These are phyloP conservation scores for Lumnitzera racemosa DNA, from an alignment of 345 rosid genomes.

Conservation along the genomic window DNA sequence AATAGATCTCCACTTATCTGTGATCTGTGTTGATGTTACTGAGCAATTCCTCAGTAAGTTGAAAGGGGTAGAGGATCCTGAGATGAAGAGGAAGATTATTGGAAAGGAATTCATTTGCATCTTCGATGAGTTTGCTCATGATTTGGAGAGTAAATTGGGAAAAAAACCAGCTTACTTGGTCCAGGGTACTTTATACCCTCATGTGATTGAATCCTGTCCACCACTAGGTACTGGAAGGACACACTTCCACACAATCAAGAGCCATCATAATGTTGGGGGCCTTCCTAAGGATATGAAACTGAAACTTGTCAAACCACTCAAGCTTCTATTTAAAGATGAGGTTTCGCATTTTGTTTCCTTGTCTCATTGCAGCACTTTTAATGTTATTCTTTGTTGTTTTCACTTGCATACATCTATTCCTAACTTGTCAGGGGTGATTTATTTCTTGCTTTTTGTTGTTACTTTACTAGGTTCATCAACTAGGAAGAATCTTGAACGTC, in stretches of 20 bases:
- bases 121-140: constrained; percentile 73
- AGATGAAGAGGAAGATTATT: constrained; percentile 82
- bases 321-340: constrained; percentile 96
- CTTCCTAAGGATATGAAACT: constrained; percentile 96
- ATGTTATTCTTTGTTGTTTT: background rate
- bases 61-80: constrained; percentile 90
- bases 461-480: constrained; percentile 69
- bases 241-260: constrained; percentile 94
- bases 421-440: too few relatives aligned
- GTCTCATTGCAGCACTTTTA: background rate
- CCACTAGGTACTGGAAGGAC: constrained; percentile 92
- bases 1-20: constrained; percentile 81
- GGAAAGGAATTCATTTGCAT: constrained; percentile 84
- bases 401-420: background rate
- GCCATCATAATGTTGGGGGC: constrained; percentile 99
- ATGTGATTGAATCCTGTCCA: constrained; percentile 97
- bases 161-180: constrained; percentile 77
- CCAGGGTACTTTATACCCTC: constrained; percentile 96
- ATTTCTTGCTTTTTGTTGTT: background rate
- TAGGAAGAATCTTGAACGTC: constrained; percentile 76
- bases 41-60: constrained; percentile 73
- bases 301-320: constrained; percentile 95
- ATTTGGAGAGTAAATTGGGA: constrained; percentile 68
- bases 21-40: constrained; percentile 77
- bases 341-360: constrained; percentile 23